Evolutionary conservation across 208 protist genomes (phyloP).

Genomic region (Crithidia fasciculata): DNA sequence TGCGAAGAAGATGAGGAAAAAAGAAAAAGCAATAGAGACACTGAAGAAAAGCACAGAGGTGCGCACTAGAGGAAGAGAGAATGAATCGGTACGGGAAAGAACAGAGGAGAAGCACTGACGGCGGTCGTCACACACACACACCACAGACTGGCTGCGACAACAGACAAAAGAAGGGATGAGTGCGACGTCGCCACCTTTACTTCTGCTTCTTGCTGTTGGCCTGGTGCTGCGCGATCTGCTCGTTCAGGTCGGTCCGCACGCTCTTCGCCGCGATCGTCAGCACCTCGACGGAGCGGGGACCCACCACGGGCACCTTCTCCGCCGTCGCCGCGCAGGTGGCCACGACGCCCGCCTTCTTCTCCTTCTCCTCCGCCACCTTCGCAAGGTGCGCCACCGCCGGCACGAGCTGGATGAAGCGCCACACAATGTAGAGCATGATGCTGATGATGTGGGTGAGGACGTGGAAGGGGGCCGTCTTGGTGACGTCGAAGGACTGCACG

Average conservation of each 20-base stretch:
- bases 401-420: constrained; percentile 24
- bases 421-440: constrained; percentile 37
- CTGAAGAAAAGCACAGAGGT: no score
- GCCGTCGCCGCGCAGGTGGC: constrained; percentile 14
- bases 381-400: constrained; percentile 19
- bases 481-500: constrained; percentile 48
- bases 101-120: no score
- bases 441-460: constrained; percentile 40
- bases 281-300: constrained; percentile 33
- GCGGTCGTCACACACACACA: no score
- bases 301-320: constrained; percentile 42
- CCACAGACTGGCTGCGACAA: no score
- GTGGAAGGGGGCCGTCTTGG: constrained; percentile 44
- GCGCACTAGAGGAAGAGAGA: no score
- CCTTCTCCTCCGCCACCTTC: constrained; percentile 19
- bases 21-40: neutral
- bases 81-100: no score
- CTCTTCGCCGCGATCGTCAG: constrained; percentile 25
- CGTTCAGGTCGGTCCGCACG: constrained; percentile 39
- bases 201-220: constrained; percentile 30
- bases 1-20: constrained; percentile 4
- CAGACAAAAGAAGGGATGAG: no score
- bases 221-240: constrained; percentile 31
- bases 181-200: neutral
- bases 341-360: constrained; percentile 7